These are phyloP conservation scores for Dendrostoma leiphaemia DNA, from an alignment of 2,329 filamentous ascomycete species.

Conservation along the genomic window DNA sequence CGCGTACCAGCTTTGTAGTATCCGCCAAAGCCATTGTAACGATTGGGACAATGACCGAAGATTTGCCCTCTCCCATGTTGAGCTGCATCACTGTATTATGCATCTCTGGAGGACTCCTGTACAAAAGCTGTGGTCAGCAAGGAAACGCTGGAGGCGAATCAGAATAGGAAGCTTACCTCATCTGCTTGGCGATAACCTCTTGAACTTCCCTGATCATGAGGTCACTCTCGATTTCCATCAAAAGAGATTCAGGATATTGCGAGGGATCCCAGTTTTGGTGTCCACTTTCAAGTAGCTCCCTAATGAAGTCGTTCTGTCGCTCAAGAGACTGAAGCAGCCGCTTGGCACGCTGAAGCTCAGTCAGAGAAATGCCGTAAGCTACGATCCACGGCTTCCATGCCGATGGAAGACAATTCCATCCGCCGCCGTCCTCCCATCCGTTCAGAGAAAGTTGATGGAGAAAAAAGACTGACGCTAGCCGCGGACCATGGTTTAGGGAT, in stretches of 20 bases:
- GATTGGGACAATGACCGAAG: conserved; percentile 67
- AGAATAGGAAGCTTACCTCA: conserved; percentile 37
- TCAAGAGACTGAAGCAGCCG: conserved; percentile 32
- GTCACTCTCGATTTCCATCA: conserved; percentile 63
- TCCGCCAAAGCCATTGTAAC: conserved; percentile 54
- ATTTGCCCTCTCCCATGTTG: conserved; percentile 73
- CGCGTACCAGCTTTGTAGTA: conserved; percentile 46
- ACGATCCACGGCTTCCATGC: conserved; percentile 36
- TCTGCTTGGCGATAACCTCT: conserved; percentile 53
- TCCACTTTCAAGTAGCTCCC: conserved; percentile 48
- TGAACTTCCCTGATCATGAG: conserved; percentile 62
- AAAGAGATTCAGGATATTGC: conserved; percentile 55
- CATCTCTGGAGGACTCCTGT: conserved; percentile 25
- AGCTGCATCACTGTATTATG: conserved; percentile 60
- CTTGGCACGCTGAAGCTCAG: conserved; percentile 38
- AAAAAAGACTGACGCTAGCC: conserved; percentile 33
- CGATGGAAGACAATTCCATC: conserved; percentile 27
- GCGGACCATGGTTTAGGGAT: conserved; percentile 20
- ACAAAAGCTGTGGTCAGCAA: not conserved
- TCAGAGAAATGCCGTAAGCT: conserved; percentile 38
- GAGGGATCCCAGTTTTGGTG: conserved; percentile 54
- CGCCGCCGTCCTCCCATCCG: not conserved
- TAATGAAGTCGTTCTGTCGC: conserved; percentile 32
- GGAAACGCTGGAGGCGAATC: too few species aligned
- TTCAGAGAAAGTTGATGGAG: conserved; percentile 31